These are phyloP conservation scores for Gryganskiella cystojenkinii DNA, from an alignment of 192 early-diverging fungal genomes.

Conservation along the genomic window DNA sequence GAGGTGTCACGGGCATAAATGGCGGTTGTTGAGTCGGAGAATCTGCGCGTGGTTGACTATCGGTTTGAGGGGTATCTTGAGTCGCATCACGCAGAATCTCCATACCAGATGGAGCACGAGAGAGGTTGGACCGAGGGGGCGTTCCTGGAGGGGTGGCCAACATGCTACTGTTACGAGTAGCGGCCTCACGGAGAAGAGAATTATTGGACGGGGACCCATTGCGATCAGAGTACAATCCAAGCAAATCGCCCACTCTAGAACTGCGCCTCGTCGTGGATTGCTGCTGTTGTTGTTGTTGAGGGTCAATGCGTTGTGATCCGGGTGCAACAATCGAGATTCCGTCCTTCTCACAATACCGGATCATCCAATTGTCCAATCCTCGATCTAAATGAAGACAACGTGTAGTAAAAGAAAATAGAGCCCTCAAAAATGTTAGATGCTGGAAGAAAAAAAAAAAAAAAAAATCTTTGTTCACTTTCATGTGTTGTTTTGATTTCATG, in stretches of 20 bases:
- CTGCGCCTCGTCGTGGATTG: slow-evolving; percentile 19
- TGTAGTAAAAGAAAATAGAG: not conserved
- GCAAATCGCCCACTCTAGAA: slow-evolving; percentile 37
- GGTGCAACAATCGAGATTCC: slow-evolving; percentile 34
- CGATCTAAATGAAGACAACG: slow-evolving; percentile 56
- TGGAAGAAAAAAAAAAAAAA: too few species aligned
- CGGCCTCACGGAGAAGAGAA: slow-evolving; percentile 22
- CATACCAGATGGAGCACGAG: slow-evolving; percentile 8
- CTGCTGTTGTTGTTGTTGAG: slow-evolving; percentile 16
- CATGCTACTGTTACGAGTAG: slow-evolving; percentile 13
- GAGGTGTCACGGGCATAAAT: not conserved
- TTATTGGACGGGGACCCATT: not conserved
- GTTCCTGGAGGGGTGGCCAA: slow-evolving; percentile 43
- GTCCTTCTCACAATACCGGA: slow-evolving; percentile 67
- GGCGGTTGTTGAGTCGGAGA: slow-evolving; percentile 7
- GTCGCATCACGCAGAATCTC: slow-evolving; percentile 9
- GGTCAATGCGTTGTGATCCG: slow-evolving; percentile 5
- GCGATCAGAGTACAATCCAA: slow-evolving; percentile 28
- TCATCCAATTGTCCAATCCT: slow-evolving; percentile 89
- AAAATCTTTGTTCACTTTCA: not conserved
- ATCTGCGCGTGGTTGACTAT: not conserved
- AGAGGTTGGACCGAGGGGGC: slow-evolving; percentile 19
- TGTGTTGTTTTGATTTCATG: not conserved
- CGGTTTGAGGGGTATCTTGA: not conserved
- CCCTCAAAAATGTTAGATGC: not conserved